These are phyloP conservation scores for Musa balbisiana DNA, from an alignment of 202 grass and related monocot species.

Conservation along the genomic window DNA sequence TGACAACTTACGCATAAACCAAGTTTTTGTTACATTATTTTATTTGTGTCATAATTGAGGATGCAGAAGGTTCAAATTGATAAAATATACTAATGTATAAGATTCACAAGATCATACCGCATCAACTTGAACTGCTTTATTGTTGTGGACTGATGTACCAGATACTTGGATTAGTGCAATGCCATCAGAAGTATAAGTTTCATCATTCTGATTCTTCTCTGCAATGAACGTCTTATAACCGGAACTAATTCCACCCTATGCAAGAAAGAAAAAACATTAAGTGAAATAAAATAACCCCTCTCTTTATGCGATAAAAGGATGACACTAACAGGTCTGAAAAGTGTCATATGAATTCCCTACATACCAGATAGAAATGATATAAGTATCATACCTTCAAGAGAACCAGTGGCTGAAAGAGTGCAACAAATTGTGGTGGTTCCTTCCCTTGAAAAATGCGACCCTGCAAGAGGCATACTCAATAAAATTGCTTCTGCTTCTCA, in stretches of 20 bases:
- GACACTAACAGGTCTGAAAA: neutral
- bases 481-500: neutral
- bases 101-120: conserved; percentile 35
- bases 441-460: conserved; percentile 85
- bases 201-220: conserved; percentile 59
- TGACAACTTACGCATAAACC: too few species aligned
- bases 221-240: conserved; percentile 61
- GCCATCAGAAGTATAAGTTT: conserved; percentile 55
- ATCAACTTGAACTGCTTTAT: conserved; percentile 81
- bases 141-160: conserved; percentile 63
- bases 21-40: too few species aligned
- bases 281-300: neutral
- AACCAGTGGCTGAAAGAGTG: conserved; percentile 85
- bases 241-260: conserved; percentile 69
- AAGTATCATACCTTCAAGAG: conserved; percentile 62
- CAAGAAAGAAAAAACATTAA: conserved; percentile 26
- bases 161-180: conserved; percentile 65
- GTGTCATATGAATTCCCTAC: neutral
- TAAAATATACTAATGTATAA: conserved; percentile 21
- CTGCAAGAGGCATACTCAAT: conserved; percentile 27
- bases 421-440: conserved; percentile 81
- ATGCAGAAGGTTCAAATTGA: neutral
- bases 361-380: conserved; percentile 2
- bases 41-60: neutral
- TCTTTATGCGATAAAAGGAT: conserved; percentile 1